Evolutionary conservation across 352 stramenopile species (phyloP), one percentile per base, ranked within the genome.

Genomic region (Pythium volutum): DNA sequence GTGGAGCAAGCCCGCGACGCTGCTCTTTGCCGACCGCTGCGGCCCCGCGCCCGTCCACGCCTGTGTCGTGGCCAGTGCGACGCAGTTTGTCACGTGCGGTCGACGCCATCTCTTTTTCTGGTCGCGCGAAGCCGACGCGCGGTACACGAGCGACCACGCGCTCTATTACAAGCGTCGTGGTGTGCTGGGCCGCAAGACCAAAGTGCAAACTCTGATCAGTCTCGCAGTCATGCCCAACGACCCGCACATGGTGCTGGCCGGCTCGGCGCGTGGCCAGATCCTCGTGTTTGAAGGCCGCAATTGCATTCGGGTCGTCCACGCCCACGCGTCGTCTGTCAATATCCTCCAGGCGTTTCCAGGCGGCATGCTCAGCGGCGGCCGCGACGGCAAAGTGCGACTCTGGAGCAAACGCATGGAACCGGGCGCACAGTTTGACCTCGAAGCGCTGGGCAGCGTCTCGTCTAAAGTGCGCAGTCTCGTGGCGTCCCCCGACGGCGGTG

Each of bases 231-330:
- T 92, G 49, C 69, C 71, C 3, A 69, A 73, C 10, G 77, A 87
- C 49, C 50, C 74, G 0, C 81, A 79, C 61, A 63, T 75, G 4
- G 65, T 89, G 5, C 64, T 94, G 15, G 83, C 84, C 8, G 87
- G 87, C 27, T 82, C 78, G 7, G 69, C 84, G n/a, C 77, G 75
- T 3, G 87, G 87, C 3, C 82, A 93, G 46, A 73, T 96, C 15
- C 67, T 92, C 22, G 47, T 94, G 38, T 96, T 93, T 58, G 79
- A 91, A 75, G 87, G 84, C 41, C 73, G 85, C 15, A 91, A 93
- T 53, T 88, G 79, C 43, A 64, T 88, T 42, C 76, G 79, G 29
- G 81, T 91, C 25, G 31, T 89, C 10, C 72, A 90, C 53, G 82
- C 81, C 4, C 84, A 93, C 49, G 77, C 79, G 14, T 62, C 73